phyloP scores from a whole-genome alignment of 2,329 filamentous ascomycete genomes.

The Sclerotinia glacialis region DNA sequence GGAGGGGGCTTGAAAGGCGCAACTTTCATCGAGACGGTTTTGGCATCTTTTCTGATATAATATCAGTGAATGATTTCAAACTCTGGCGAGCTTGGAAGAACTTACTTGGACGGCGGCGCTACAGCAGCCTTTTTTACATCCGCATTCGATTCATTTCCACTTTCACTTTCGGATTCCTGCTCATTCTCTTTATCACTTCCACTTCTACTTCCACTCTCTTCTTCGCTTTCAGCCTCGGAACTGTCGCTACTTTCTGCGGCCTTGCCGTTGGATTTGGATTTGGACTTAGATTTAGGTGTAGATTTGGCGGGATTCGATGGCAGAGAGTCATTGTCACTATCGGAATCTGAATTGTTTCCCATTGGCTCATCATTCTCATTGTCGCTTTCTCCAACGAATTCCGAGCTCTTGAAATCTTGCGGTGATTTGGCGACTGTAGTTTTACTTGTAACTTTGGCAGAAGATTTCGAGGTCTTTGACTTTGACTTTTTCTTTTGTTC shows the following conservation, averaged over 20 bases:
- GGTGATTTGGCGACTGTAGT: constrained; percentile 14
- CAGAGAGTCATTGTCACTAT: constrained; percentile 31
- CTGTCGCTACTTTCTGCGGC: constrained; percentile 25
- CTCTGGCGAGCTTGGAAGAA: neutral
- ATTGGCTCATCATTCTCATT: constrained; percentile 30
- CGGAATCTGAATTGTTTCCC: constrained; percentile 26
- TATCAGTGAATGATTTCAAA: constrained; percentile 6
- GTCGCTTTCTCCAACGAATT: constrained; percentile 36
- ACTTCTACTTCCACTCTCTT: constrained; percentile 29
- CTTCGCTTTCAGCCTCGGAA: constrained; percentile 35
- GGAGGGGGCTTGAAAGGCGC: constrained; percentile 32
- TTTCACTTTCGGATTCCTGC: constrained; percentile 26
- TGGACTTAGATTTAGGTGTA: constrained; percentile 15
- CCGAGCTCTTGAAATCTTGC: constrained; percentile 33
- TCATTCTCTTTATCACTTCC: constrained; percentile 40
- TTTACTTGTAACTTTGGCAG: constrained; percentile 3
- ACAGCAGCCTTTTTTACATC: constrained; percentile 4
- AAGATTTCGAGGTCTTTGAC: constrained; percentile 23
- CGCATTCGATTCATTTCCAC: constrained; percentile 15
- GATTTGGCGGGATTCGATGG: constrained; percentile 24
- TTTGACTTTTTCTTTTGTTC: constrained; percentile 28
- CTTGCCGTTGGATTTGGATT: constrained; percentile 34
- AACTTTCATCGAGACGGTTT: constrained; percentile 25
- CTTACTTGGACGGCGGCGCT: constrained; percentile 23
- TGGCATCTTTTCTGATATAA: constrained; percentile 18